phyloP scores from a whole-genome alignment of 2,329 filamentous ascomycete genomes.

The Emmonsiellopsis sp. region DNA sequence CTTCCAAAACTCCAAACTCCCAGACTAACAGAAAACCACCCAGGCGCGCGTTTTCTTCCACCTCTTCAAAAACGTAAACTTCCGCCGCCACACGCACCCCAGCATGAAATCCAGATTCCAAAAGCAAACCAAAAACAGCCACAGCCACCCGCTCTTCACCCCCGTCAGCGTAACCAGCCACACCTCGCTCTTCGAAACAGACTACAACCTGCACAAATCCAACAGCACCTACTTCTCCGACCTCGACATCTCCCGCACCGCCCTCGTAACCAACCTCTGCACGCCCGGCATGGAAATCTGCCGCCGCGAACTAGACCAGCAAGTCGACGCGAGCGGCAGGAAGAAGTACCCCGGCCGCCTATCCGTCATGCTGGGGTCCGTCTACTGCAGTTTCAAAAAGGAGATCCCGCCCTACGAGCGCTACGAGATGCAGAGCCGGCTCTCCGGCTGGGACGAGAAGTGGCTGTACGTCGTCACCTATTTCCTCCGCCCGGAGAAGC shows the following conservation, averaged over 20 bases:
- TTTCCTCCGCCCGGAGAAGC: conserved; percentile 48
- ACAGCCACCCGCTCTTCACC: conserved; percentile 56
- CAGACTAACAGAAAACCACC: conserved; percentile 1
- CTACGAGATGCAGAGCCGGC: conserved; percentile 64
- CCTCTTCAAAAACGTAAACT: conserved; percentile 45
- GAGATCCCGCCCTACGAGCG: conserved; percentile 61
- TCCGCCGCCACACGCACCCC: conserved; percentile 41
- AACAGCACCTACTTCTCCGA: conserved; percentile 83
- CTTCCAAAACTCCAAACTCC: neutral
- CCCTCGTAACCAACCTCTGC: conserved; percentile 63
- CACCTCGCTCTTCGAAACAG: conserved; percentile 65
- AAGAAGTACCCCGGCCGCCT: conserved; percentile 40
- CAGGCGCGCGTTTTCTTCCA: conserved; percentile 52
- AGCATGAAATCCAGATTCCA: conserved; percentile 26
- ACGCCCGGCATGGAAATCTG: conserved; percentile 47
- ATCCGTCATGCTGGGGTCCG: conserved; percentile 60
- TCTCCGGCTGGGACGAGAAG: conserved; percentile 70
- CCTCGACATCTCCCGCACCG: conserved; percentile 72
- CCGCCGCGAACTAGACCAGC: conserved; percentile 42
- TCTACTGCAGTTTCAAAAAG: conserved; percentile 62
- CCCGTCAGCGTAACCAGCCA: conserved; percentile 58
- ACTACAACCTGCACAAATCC: conserved; percentile 78
- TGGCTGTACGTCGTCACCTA: conserved; percentile 71
- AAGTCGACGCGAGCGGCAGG: conserved; percentile 38
- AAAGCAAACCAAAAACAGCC: conserved; percentile 23